Conservation (phyloP, 2,329 filamentous ascomycete genomes). For the Curvularia spicifera region DNA sequence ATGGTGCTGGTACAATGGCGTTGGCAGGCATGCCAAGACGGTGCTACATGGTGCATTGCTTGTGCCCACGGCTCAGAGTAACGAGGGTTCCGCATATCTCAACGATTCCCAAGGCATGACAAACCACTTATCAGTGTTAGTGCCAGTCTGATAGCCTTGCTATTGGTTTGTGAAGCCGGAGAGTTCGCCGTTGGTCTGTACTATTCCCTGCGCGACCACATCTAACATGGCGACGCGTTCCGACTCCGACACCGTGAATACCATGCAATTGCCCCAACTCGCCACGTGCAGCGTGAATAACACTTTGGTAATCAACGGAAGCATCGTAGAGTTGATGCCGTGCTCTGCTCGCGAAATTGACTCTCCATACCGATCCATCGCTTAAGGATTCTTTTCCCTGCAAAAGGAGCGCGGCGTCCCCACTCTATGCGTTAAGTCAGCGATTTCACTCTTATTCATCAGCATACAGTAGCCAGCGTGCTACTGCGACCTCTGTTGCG, state of each 20-base stretch:
- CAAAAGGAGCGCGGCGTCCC: slow-evolving; percentile 15
- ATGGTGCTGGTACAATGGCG: slow-evolving; percentile 3
- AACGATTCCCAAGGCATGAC: slow-evolving; percentile 21
- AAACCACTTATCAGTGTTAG: slow-evolving; percentile 15
- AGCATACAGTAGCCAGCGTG: slow-evolving; percentile 19
- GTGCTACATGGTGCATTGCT: slow-evolving; percentile 10
- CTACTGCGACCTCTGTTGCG: not conserved
- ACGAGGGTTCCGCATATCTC: not conserved
- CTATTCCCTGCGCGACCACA: not conserved
- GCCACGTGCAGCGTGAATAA: slow-evolving; percentile 17
- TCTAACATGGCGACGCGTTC: not conserved
- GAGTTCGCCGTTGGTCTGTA: not conserved
- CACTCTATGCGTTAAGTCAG: slow-evolving; percentile 26
- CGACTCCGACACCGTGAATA: slow-evolving; percentile 1
- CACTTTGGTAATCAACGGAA: slow-evolving; percentile 31
- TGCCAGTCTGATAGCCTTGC: not conserved
- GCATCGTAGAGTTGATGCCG: not conserved
- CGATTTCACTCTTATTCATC: slow-evolving; percentile 28
- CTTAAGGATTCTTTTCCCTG: slow-evolving; percentile 18
- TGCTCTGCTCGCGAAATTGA: not conserved
- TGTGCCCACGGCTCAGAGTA: slow-evolving; percentile 1
- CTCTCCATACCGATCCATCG: slow-evolving; percentile 17
- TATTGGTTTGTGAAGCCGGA: not conserved
- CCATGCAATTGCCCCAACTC: not conserved
- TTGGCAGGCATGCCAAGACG: slow-evolving; percentile 7